Conservation (phyloP, 371 early-diverging fungal genomes). For the Saksenaea oblongispora region DNA sequence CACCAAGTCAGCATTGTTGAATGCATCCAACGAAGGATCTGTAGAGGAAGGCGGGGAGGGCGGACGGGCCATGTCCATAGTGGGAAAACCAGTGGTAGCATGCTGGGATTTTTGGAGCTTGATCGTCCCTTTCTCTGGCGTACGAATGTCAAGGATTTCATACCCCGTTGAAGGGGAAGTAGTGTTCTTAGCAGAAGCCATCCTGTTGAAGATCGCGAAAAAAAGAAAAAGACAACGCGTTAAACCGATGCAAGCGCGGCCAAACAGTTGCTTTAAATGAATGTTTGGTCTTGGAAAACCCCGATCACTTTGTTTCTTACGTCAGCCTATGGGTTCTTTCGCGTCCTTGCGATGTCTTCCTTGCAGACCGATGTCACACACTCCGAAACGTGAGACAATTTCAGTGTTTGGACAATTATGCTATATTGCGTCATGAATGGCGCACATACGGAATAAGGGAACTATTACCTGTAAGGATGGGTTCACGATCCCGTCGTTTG, state of each 20-base stretch:
- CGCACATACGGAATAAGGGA: no score
- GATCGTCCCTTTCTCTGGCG: conserved; percentile 7
- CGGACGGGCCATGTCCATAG: conserved; percentile 1
- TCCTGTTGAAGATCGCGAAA: conserved; percentile 25
- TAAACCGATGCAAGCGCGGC: background rate
- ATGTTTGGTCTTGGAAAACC: no score
- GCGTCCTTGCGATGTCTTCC: no score
- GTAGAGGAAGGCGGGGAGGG: conserved; percentile 39
- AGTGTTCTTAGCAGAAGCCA: background rate
- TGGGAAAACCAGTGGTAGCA: background rate
- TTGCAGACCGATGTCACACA: no score
- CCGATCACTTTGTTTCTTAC: no score
- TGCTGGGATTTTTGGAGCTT: conserved; percentile 4
- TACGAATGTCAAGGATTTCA: conserved; percentile 41
- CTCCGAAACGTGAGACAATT: no score
- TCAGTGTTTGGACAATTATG: no score
- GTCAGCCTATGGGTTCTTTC: no score
- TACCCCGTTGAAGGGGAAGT: conserved; percentile 35
- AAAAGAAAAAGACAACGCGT: background rate
- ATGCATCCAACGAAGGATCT: conserved; percentile 35
- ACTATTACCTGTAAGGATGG: no score
- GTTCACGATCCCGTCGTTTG: no score
- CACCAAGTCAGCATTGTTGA: conserved; percentile 40
- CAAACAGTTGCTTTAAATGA: no score
- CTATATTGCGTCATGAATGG: no score